Base-by-base conservation (phyloP, 2,329 filamentous ascomycete genomes). In the Neocatenulostroma microsporum region DNA sequence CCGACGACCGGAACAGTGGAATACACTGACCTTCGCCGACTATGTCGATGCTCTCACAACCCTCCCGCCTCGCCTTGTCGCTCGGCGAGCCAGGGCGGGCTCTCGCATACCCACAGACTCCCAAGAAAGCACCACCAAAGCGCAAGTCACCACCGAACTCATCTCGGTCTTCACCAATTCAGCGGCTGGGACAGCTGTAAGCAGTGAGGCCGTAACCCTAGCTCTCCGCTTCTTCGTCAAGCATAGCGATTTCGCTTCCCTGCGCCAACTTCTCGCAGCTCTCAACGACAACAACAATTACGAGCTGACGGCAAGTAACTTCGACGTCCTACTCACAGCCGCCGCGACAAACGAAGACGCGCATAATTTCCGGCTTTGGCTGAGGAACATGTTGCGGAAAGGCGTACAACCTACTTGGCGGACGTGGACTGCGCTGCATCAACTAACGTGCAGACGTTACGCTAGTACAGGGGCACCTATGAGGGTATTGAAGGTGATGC, bases 361-460 rank as follows among this genome's bases (percentile, higher is more conserved):
- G 7, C 45, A 50, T 19, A 54, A 50, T 27, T 59, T 56, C 33
- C 40, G 45, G 13, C 50, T 49, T 19, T 12, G 45, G 5, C 34
- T 55, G 9, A 39, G 37, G 5, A 25, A 41, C n/a, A 57, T 60
- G 53, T 37, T 46, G 4, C 34, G 42, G 4, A 39, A 44, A 3
- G 24, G 33, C 5, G 10, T 50, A 4, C 27, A 15, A 2, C 48
- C 54, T 2, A 43, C 39, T 4, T 30, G 39, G 15, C 39, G 35
- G 7, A 53, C 49, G 3, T 60, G 56, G 56, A 27, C 38, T 0
- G 31, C 28, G 11, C 47, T 57, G 13, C 44, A 54, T 21, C 27
- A 43, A 3, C 40, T 57, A 11, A 33, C 49, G 7, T 48, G 44
- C 21, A 42, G 37, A 2, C 30, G 38, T 29, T 34, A 42, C 23